Evolutionary conservation across 352 stramenopile species (phyloP), one percentile per base, ranked within the genome.

Genomic region (Pythium aquatile): DNA sequence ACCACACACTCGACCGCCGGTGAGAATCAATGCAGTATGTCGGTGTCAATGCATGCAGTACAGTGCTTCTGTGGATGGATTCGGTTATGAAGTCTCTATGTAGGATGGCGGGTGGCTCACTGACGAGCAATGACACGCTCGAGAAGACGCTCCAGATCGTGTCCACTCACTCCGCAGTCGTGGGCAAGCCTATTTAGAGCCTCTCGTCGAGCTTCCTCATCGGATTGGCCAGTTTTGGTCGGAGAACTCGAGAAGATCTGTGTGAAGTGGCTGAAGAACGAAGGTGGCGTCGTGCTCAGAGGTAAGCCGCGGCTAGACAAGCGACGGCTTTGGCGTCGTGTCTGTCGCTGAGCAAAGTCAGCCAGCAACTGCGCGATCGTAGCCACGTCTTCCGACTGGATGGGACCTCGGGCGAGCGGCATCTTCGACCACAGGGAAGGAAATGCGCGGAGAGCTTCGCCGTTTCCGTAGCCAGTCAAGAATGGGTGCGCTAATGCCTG

Each of bases 401-500:
- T 59, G 20, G 78, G 55, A 1, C 55, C 55, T 4, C 65, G 63
- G 35, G 76, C 66, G 0, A 87, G 52, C 1, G 64, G 66, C 17
- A 90, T 59, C n/a, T 63, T 65, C 32, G 71, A 55, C 83, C 83
- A 92, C 1, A 70, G 20, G 0, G 47, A 32, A 0, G 65, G 58
- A 58, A 92, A 92, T 8, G 67, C 56, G 0, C 46, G 49, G 30
- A 79, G 82, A 0, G 55, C 63, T 0, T 54, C 14, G 51, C 60
- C 87, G 29, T 52, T 66, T 1, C 37, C 57, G 60, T 94, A 94
- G 0, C 65, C 74, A 16, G 60, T 66, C 32, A 94, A 66, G 35
- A 93, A 99, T 1, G 93, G 93, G 74, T 99, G 96, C 9, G 80
- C 65, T 14, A 98, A 70, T 7, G 95, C 91, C 68, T 97, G 65